Evolutionary conservation across 1,139 yeast genomes (phyloP), one percentile per base, ranked within the genome.

Genomic region (Debaryomyces sp.): DNA sequence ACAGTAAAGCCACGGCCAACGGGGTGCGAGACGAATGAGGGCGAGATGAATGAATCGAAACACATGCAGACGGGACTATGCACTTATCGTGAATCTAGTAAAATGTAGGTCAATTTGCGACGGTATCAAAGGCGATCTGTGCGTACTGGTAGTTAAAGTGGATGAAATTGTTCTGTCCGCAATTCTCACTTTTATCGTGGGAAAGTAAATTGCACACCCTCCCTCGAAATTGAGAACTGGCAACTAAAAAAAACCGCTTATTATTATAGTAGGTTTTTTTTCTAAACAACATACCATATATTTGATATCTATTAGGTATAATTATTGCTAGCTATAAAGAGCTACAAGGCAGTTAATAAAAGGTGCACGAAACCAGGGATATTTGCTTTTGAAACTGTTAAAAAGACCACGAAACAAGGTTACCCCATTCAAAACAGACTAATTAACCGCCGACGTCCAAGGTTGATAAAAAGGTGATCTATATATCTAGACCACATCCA

Each of bases 391-490:
- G 27, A 35, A 34, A 6, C 26, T 22, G 38, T 17, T 35, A 35
- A 22, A 15, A 35, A 22, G 12, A 35, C 38, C 26, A 7, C 38
- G 15, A 21, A 10, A 15, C 10, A 15, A 21, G 37, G 38, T 35
- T 35, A 35, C 23, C 26, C 8, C 26, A 35, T 35, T 35, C 26
- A 10, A 32, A 30, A 34, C 24, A 34, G 13, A 18, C 10, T 13
- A 35, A 35, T 35, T 35, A 35, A 22, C 38, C 38, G 38, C 26
- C 38, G 26, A 35, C 38, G 38, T 35, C 26, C 8, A 27, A 35
- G 38, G 38, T 35, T 12, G 21, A 35, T 5, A 21, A 18, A 17
- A 35, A 18, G 27, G 38, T 35, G 38, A 35, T 21, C 26, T 35
- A 21, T 35, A 18, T 6, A 22, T 35, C 38, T 32, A 32, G 22